These are phyloP conservation scores for Ganoderma boninense DNA, from an alignment of 1,284 basidiomycete genomes.

Conservation along the genomic window DNA sequence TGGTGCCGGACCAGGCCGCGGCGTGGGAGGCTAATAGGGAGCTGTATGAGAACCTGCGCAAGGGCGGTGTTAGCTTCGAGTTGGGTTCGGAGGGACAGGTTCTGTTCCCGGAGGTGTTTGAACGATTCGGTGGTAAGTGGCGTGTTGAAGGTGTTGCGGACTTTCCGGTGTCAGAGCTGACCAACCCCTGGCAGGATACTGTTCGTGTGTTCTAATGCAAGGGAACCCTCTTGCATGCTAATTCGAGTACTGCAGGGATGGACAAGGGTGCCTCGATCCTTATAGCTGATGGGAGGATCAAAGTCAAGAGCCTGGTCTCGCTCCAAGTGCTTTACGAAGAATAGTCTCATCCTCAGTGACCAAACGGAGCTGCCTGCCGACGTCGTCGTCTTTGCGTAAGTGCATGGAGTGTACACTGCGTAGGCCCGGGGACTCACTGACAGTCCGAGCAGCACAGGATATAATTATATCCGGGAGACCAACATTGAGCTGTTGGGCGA, in stretches of 20 bases:
- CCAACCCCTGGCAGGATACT: conserved; percentile 13
- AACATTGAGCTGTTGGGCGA: conserved; percentile 52
- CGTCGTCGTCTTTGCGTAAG: conserved; percentile 54
- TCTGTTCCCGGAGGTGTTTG: conserved; percentile 48
- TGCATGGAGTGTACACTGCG: background rate
- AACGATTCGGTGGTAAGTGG: conserved; percentile 31
- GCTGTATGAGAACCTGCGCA: conserved; percentile 61
- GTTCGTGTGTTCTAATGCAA: conserved; percentile 6
- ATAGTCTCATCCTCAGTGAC: conserved; percentile 38
- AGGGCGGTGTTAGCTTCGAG: conserved; percentile 66
- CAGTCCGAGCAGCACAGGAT: conserved; percentile 18
- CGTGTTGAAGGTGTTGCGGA: background rate
- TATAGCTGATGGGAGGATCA: conserved; percentile 51
- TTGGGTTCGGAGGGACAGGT: conserved; percentile 64
- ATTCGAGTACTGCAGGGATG: conserved; percentile 26
- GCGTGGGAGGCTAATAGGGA: conserved; percentile 43
- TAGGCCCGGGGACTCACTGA: too few species aligned
- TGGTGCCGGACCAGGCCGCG: conserved; percentile 31
- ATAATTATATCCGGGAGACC: conserved; percentile 22
- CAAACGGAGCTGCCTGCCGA: conserved; percentile 47
- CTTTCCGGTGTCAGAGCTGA: background rate
- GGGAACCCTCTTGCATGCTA: too few species aligned
- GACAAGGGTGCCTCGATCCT: conserved; percentile 43
- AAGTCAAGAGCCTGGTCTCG: conserved; percentile 42
- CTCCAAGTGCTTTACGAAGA: conserved; percentile 46